Conservation (phyloP, 805 yeast species). For the Suhomyces prunicola region DNA sequence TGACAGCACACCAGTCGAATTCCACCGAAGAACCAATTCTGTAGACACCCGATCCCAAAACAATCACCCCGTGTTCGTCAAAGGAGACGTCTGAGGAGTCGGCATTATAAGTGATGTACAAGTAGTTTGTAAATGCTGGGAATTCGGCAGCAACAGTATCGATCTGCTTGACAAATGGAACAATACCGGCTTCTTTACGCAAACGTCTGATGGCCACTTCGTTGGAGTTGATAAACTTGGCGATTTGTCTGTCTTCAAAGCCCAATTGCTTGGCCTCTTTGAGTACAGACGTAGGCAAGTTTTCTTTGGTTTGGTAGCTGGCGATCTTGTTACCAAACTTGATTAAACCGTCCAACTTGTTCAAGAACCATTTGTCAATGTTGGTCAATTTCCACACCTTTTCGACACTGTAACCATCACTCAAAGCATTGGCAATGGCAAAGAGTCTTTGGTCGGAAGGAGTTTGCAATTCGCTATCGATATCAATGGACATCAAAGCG, state of each 20-base stretch:
- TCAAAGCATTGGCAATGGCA: conserved; percentile 92
- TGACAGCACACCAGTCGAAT: conserved; percentile 99
- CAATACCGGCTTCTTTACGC: conserved; percentile 80
- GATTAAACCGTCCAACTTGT: conserved; percentile 76
- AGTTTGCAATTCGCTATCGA: conserved; percentile 88
- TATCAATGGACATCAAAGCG: conserved; percentile 86
- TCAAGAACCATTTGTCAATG: conserved; percentile 95
- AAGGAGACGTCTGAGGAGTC: conserved; percentile 82
- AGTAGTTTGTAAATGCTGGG: conserved; percentile 93
- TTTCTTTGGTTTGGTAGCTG: conserved; percentile 53
- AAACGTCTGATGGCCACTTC: conserved; percentile 90
- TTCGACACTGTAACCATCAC: conserved; percentile 85
- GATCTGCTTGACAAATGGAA: conserved; percentile 93
- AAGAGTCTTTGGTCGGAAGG: conserved; percentile 97
- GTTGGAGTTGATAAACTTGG: conserved; percentile 80
- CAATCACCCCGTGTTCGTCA: conserved; percentile 92
- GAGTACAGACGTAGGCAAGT: conserved; percentile 59
- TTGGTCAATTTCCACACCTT: conserved; percentile 87
- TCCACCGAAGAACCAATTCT: conserved; percentile 98
- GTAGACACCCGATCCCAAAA: conserved; percentile 96
- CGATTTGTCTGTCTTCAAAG: conserved; percentile 94
- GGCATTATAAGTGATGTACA: conserved; percentile 93
- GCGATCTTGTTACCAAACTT: conserved; percentile 63
- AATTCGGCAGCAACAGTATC: conserved; percentile 99
- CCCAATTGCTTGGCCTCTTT: conserved; percentile 94